These are phyloP conservation scores for Syzygium syzygioides DNA, from an alignment of 441 rosid species.

Conservation along the genomic window DNA sequence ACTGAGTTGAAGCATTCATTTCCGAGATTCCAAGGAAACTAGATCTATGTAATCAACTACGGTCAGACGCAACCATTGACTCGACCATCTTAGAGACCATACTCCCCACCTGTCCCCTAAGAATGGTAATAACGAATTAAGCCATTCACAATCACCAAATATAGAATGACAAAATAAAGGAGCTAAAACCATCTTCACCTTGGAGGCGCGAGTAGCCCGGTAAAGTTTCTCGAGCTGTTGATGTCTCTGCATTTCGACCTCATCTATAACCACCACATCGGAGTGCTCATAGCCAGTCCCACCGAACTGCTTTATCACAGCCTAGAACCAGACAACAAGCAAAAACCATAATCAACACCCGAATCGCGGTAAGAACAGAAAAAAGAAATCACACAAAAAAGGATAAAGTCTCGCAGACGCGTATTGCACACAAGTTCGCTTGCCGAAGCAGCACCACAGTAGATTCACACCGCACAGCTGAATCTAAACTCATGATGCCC, in stretches of 20 bases:
- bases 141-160: neutral
- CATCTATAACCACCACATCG: conserved; percentile 77
- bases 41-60: neutral
- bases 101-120: neutral
- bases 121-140: neutral
- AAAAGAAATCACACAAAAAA: neutral
- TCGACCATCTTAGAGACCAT: neutral
- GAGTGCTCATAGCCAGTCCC: conserved; percentile 91
- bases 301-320: conserved; percentile 86
- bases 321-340: conserved; percentile 40
- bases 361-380: neutral
- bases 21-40: neutral
- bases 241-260: conserved; percentile 90
- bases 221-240: conserved; percentile 84
- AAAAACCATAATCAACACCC: neutral
- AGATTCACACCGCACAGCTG: neutral
- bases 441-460: neutral
- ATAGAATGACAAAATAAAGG: neutral
- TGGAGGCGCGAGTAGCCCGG: conserved; percentile 69
- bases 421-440: neutral
- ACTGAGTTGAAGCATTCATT: neutral
- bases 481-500: neutral
- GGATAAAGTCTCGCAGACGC: neutral
- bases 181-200: conserved; percentile 33
- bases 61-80: neutral